Base-by-base conservation (phyloP, 257 asterid genomes). In the Rubia yunnanensis region DNA sequence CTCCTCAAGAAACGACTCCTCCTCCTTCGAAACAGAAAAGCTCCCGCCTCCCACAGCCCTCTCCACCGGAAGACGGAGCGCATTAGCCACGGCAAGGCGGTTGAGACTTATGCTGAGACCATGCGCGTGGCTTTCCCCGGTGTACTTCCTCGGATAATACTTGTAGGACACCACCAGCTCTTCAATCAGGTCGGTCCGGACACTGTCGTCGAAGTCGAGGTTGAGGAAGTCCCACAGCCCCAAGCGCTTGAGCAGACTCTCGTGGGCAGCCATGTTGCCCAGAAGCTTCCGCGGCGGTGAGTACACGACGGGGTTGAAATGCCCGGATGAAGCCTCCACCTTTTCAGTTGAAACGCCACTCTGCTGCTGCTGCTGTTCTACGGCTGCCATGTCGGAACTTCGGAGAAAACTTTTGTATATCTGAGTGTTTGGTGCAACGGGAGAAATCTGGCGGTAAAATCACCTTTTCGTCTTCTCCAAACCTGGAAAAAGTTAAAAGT, bases 161-260 rank as follows among this genome's bases (percentile, higher is more conserved):
- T 14, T 35, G 50, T 71, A 71, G 26, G 2, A 36, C 1, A 9
- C 38, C 13, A 71, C 24, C 8, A 64, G 57, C 70, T 71, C 70
- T 41, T 32, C n/a, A 14, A 71, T 64, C 22, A 55, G 36, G 58
- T 65, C 70, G 30, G 50, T 14, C 1, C 31, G 35, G 20, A 71
- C 24, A 14, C 11, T 20, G 13, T 30, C 24, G 36, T 30, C 53
- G 48, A 71, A 63, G 36, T 71, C 70, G 13, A 71, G 50, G 46
- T 64, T 58, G 10, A 71, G 60, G 22, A 71, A 71, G 15, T 56
- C 48, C 75, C 75, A 71, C 10, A 71, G 59, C 28, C 75, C 75
- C 52, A 71, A 14, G 3, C 38, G 35, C 36, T 11, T 31, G 14
- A 71, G 65, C 69, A 71, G 48, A 44, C 7, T 13, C 22, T 57